Base-by-base conservation (phyloP, 805 yeast genomes). In the Torulaspora maleeae region DNA sequence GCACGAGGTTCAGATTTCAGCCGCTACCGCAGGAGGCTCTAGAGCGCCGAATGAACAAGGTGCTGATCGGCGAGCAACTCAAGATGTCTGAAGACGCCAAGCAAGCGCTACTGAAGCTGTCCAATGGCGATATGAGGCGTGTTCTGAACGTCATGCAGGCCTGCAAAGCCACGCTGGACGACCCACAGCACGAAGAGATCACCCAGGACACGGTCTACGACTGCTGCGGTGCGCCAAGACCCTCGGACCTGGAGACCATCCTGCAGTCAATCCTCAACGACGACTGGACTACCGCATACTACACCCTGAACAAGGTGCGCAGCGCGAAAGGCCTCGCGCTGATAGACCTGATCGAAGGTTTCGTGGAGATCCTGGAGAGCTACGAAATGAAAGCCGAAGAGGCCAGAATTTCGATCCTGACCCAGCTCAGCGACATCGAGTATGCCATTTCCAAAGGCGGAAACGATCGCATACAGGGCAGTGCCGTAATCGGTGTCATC, bases 61-160 rank as follows among this genome's bases (percentile, higher is more conserved):
- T 93, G 7, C 74, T 88, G 38, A 75, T 77, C 33, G 71, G 71
- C 43, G 99, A 93, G 57, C 64, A 78, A 1, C 68, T 93, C 38
- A 67, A 72, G 3, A 70, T 93, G 8, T 59, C 73, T 0, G 66
- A 72, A 0, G 79, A 73, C 1, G 97, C 95, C 0, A 69, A 76
- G 35, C 65, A 67, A 0, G 80, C 96, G 1, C 69, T 93, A 38
- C 70, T 93, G 45, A 72, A 70, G 43, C 73, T 93, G 44, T 76
- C 93, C n/a, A 78, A 81, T 47, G 99, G 99, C 42, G 99, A 93
- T 66, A 93, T 93, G 99, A 79, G 99, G 70, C 79, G 86, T 41
- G 95, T 95, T 1, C 73, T 93, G 55, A 93, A 93, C 60, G 96
- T 93, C 4, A 67, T 93, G 47, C 99, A 93, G 67, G 95, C 98